Evolutionary conservation across 441 rosid genomes (phyloP).

Genomic region (Gossypium davidsonii): DNA sequence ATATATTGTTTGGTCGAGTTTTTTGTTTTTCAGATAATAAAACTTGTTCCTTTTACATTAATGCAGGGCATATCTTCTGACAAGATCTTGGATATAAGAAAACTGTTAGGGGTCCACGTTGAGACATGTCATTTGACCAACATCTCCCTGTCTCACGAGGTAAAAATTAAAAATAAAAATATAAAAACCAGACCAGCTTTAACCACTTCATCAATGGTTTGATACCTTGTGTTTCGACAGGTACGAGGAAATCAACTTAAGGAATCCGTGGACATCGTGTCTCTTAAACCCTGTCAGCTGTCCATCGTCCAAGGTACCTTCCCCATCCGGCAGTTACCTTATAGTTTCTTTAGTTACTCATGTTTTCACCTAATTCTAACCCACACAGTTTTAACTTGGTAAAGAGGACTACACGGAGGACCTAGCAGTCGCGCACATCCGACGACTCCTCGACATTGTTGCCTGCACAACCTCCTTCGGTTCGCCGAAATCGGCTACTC

Average conservation of each 20-base stretch:
- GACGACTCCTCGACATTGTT: constrained; percentile 66
- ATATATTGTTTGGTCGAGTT: background rate
- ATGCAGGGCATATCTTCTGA: constrained; percentile 70
- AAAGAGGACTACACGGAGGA: constrained; percentile 60
- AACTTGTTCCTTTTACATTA: background rate
- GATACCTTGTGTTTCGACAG: constrained; percentile 21
- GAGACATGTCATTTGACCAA: constrained; percentile 71
- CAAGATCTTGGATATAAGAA: constrained; percentile 66
- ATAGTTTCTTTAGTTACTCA: background rate
- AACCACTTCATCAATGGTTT: background rate
- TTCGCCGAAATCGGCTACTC: constrained; percentile 39
- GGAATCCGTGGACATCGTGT: constrained; percentile 57
- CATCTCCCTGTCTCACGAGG: constrained; percentile 63
- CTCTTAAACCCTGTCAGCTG: constrained; percentile 68
- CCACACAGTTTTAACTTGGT: background rate
- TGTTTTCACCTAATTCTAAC: background rate
- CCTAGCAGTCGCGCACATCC: constrained; percentile 49
- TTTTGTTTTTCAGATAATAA: background rate
- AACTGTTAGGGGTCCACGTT: constrained; percentile 58
- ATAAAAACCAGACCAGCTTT: background rate
- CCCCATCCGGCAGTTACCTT: constrained; percentile 19
- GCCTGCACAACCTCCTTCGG: constrained; percentile 68
- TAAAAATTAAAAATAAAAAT: background rate
- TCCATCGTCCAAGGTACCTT: constrained; percentile 44
- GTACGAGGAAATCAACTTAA: constrained; percentile 59